Conservation (phyloP, 441 rosid genomes). For the Adansonia rubrostipa region DNA sequence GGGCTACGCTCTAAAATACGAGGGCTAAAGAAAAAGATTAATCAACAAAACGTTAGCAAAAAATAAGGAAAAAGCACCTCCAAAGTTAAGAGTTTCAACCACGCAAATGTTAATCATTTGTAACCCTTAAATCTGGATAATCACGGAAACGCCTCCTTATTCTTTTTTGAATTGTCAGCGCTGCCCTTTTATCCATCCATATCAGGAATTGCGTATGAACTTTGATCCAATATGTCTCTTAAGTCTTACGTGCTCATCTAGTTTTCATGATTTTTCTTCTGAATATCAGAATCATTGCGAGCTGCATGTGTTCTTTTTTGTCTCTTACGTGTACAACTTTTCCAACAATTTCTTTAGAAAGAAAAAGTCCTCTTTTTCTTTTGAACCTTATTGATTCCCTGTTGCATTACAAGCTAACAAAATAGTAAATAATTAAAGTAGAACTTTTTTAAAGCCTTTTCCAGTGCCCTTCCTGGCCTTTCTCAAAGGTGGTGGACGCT, state of each 20-base stretch:
- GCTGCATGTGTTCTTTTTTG: not conserved
- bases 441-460: not conserved
- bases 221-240: not conserved
- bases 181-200: not conserved
- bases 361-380: constrained; percentile 26
- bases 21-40: too few relatives aligned
- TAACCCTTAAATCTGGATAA: not conserved
- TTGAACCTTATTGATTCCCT: not conserved
- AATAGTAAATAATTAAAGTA: not conserved
- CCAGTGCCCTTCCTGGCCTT: not conserved
- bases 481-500: not conserved
- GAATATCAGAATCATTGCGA: not conserved
- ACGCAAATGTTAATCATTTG: not conserved
- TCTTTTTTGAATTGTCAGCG: not conserved
- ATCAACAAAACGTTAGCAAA: too few relatives aligned
- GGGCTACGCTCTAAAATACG: not conserved
- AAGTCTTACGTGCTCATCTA: constrained; percentile 1
- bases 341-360: not conserved
- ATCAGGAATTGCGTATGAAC: constrained; percentile 8
- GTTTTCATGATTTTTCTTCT: not conserved
- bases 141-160: not conserved
- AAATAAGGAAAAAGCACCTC: too few relatives aligned
- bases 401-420: not conserved
- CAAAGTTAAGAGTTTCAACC: not conserved
- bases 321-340: constrained; percentile 36